These are phyloP conservation scores for Penicillium desertorum DNA, from an alignment of 495 filamentous ascomycete species.

Conservation along the genomic window DNA sequence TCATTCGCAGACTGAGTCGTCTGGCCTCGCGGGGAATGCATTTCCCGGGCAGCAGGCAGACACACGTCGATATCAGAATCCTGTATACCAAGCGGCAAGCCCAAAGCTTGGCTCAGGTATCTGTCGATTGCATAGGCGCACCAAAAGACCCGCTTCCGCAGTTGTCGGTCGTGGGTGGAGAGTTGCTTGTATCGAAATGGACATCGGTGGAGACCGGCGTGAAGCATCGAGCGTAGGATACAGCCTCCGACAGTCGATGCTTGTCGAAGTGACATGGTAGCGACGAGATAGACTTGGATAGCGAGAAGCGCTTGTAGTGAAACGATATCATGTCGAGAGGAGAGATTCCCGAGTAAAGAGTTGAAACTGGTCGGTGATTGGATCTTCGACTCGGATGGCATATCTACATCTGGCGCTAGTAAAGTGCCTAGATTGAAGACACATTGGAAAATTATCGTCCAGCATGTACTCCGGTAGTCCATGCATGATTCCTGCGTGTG, in stretches of 20 bases:
- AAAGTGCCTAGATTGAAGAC: conserved; percentile 40
- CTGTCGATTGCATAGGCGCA: conserved; percentile 51
- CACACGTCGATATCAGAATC: conserved; percentile 47
- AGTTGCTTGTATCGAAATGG: conserved; percentile 45
- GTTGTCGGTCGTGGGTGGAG: conserved; percentile 40
- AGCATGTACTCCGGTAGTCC: conserved; percentile 33
- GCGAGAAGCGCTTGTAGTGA: conserved; percentile 43
- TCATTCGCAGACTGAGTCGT: background rate
- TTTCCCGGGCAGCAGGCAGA: conserved; percentile 32
- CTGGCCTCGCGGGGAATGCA: conserved; percentile 26
- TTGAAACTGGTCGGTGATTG: conserved; percentile 32
- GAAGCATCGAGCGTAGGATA: conserved; percentile 42
- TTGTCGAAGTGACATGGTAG: conserved; percentile 40
- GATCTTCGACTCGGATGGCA: conserved; percentile 32
- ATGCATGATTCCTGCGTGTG: background rate
- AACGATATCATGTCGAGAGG: conserved; percentile 36
- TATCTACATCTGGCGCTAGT: conserved; percentile 27
- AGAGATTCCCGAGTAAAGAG: conserved; percentile 29
- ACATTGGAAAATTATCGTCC: conserved; percentile 44
- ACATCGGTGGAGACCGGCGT: conserved; percentile 45
- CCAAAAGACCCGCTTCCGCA: conserved; percentile 52
- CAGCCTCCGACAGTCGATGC: conserved; percentile 43
- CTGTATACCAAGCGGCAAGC: conserved; percentile 44
- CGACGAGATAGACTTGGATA: conserved; percentile 40
- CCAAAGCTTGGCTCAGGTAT: conserved; percentile 49